phyloP scores from a whole-genome alignment of 2,329 filamentous ascomycete species.

The Aspergillus fischeri region DNA sequence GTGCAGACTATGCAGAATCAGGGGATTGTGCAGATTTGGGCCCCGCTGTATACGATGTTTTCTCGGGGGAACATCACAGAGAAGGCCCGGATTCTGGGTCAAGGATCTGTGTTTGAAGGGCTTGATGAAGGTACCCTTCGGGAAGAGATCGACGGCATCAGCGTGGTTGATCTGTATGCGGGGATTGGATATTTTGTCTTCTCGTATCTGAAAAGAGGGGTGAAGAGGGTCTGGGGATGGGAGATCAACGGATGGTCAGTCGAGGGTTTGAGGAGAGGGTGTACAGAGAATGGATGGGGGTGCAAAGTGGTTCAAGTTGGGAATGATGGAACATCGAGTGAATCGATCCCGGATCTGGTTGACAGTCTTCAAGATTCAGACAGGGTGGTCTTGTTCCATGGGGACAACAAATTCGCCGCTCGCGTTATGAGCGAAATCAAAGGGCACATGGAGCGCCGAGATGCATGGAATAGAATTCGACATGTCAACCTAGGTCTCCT shows the following conservation, averaged over 20 bases:
- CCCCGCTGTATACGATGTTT: constrained; percentile 91
- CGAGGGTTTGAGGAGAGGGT: constrained; percentile 75
- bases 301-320: constrained; percentile 50
- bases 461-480: constrained; percentile 38
- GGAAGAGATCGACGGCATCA: constrained; percentile 25
- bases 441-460: constrained; percentile 26
- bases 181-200: constrained; percentile 95
- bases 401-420: constrained; percentile 60
- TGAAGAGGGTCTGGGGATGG: constrained; percentile 72
- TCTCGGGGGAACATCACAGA: constrained; percentile 85
- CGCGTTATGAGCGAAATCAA: constrained; percentile 34
- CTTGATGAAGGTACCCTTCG: constrained; percentile 24
- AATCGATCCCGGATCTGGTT: constrained; percentile 28
- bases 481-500: constrained; percentile 59
- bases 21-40: constrained; percentile 79
- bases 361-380: constrained; percentile 39
- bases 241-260: constrained; percentile 87
- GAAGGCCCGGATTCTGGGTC: constrained; percentile 67
- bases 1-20: constrained; percentile 70
- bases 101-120: constrained; percentile 36
- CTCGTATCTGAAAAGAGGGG: constrained; percentile 68
- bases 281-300: constrained; percentile 63
- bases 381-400: constrained; percentile 63
- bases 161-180: constrained; percentile 74
- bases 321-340: constrained; percentile 32